Evolutionary conservation across 2,329 filamentous ascomycete species (phyloP).

Genomic region (Hortaea sp.): DNA sequence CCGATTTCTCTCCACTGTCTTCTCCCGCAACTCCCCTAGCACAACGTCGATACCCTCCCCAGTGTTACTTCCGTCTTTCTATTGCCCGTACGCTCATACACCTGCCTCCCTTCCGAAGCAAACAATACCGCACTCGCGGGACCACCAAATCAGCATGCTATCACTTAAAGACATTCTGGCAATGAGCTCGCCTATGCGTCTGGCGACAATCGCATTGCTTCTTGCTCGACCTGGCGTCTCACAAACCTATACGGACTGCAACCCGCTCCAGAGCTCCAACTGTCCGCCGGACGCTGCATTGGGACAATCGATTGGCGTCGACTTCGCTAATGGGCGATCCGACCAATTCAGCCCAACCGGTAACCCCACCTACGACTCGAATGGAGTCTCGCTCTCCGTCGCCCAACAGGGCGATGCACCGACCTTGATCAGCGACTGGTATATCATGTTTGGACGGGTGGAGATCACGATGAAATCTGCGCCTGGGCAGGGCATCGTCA

Average conservation of each 20-base stretch:
- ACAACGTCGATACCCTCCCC: conserved; percentile 2
- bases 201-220: conserved; percentile 21
- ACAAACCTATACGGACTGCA: conserved; percentile 48
- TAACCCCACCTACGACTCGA: conserved; percentile 59
- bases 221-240: conserved; percentile 31
- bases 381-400: conserved; percentile 77
- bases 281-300: conserved; percentile 73
- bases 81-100: not conserved
- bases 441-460: conserved; percentile 97
- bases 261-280: conserved; percentile 42
- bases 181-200: conserved; percentile 23
- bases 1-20: conserved; percentile 2
- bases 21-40: conserved; percentile 4
- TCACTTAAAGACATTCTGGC: conserved; percentile 15
- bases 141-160: conserved; percentile 12
- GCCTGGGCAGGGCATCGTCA: conserved; percentile 84
- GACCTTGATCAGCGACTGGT: conserved; percentile 81
- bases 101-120: conserved; percentile 1
- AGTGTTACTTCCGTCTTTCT: not conserved
- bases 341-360: conserved; percentile 67
- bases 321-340: conserved; percentile 70
- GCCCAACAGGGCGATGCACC: conserved; percentile 70
- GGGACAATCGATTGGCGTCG: conserved; percentile 69
- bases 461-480: conserved; percentile 78
- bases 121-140: conserved; percentile 2